phyloP scores from a whole-genome alignment of 257 asterid genomes.

The Cinchona pubescens region DNA sequence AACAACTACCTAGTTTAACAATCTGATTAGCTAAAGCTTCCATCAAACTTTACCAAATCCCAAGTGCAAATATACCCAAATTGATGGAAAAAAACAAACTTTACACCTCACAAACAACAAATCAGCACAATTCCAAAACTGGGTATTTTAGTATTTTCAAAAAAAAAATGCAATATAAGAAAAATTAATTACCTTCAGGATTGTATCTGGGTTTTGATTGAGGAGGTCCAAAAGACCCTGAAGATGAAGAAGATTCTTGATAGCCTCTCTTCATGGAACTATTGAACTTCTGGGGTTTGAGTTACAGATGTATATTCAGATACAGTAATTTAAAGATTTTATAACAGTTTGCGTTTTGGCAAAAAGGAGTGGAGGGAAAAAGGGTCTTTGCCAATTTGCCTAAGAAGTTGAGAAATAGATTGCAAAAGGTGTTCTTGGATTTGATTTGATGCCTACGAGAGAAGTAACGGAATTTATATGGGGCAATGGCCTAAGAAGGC shows the following conservation, averaged over 20 bases:
- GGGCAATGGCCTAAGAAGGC: too few relatives aligned
- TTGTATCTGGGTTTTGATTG: constrained; percentile 70
- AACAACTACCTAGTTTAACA: constrained; percentile 5
- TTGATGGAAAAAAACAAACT: constrained; percentile 4
- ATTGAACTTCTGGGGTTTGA: not conserved
- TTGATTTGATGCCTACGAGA: not conserved
- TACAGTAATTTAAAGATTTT: not conserved
- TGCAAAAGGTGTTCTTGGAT: not conserved
- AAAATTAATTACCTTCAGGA: constrained; percentile 50
- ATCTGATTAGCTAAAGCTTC: constrained; percentile 16
- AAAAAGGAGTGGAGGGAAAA: constrained; percentile 15
- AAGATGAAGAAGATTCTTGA: constrained; percentile 72
- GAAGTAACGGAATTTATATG: not conserved
- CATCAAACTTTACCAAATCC: constrained; percentile 11
- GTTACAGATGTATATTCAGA: not conserved
- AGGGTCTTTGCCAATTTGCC: not conserved
- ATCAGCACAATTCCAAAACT: not conserved
- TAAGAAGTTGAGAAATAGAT: not conserved
- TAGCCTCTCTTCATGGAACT: constrained; percentile 73
- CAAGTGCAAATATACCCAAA: not conserved
- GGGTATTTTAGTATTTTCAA: not conserved
- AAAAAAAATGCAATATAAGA: not conserved
- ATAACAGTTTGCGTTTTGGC: not conserved
- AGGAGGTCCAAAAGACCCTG: constrained; percentile 67
- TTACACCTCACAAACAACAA: not conserved